Percentiles rank a stretch among this genome's conserved stretches.
These are phyloP conservation scores for Pterulicium gracile DNA, from an alignment of 1,284 basidiomycete genomes.

Conservation along the genomic window DNA sequence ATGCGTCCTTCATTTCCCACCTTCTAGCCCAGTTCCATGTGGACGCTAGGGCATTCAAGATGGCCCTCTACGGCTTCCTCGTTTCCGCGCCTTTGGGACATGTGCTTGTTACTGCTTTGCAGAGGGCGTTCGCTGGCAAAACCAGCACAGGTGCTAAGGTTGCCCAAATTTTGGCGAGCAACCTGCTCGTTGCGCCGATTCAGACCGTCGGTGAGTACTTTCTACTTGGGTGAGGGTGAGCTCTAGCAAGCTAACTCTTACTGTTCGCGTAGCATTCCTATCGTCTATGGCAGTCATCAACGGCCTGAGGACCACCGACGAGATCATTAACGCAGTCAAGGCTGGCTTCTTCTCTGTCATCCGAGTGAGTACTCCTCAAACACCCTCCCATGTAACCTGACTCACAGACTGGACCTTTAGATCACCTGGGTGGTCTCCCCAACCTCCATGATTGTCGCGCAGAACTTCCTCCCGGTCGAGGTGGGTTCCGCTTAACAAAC, in stretches of 20 bases:
- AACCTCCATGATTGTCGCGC: slow-evolving; percentile 58
- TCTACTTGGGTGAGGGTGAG: not conserved
- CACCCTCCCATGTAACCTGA: not conserved
- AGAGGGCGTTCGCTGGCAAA: slow-evolving; percentile 69
- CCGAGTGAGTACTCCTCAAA: slow-evolving; percentile 31
- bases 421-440: slow-evolving; percentile 73
- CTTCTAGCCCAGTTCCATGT: slow-evolving; percentile 47
- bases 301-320: slow-evolving; percentile 60
- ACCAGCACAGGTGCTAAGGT: slow-evolving; percentile 60
- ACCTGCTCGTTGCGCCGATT: slow-evolving; percentile 71
- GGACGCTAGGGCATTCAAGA: slow-evolving; percentile 61
- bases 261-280: slow-evolving; percentile 40
- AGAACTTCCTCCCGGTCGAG: slow-evolving; percentile 64
- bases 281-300: slow-evolving; percentile 79
- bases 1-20: slow-evolving; percentile 41
- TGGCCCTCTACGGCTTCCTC: slow-evolving; percentile 77
- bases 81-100: slow-evolving; percentile 81
- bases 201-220: slow-evolving; percentile 52
- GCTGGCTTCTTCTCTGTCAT: slow-evolving; percentile 70
- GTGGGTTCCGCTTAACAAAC: slow-evolving; percentile 21
- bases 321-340: slow-evolving; percentile 62
- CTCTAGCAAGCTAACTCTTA: slow-evolving; percentile 2
- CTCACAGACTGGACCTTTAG: slow-evolving; percentile 16
- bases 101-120: slow-evolving; percentile 58
- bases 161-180: slow-evolving; percentile 69